Percentiles rank a stretch among this genome's conserved stretches.
Conservation (phyloP, 441 rosid species). For the Populus trichocarpa region DNA sequence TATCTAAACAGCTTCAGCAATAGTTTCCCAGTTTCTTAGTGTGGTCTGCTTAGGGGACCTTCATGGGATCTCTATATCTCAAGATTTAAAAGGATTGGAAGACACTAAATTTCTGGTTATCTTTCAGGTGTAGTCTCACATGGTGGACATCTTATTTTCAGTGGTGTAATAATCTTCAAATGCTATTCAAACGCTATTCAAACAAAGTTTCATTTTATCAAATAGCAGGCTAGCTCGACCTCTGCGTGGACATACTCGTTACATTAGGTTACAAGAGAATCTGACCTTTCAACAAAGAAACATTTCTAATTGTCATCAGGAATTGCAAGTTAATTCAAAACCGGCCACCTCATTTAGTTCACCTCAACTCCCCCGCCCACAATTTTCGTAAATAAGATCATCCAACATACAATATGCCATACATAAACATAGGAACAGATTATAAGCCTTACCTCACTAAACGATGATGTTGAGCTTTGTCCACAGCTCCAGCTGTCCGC, state of each 20-base stretch:
- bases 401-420: neutral
- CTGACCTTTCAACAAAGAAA: neutral
- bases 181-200: no score
- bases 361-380: neutral
- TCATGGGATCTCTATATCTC: neutral
- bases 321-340: neutral
- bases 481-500: slow-evolving; percentile 46
- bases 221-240: neutral
- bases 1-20: neutral
- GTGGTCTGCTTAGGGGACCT: neutral
- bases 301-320: neutral
- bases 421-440: neutral
- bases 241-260: neutral
- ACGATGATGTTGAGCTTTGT: slow-evolving; percentile 71
- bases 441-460: slow-evolving; percentile 57
- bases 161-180: neutral
- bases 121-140: neutral
- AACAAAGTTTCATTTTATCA: neutral
- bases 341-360: neutral
- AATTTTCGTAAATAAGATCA: neutral
- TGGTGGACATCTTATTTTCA: neutral
- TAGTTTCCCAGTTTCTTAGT: neutral
- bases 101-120: neutral
- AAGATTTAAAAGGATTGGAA: neutral
- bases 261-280: neutral